Evolutionary conservation across 805 yeast species (phyloP).

Genomic region (Kazachstania bromeliacearum): DNA sequence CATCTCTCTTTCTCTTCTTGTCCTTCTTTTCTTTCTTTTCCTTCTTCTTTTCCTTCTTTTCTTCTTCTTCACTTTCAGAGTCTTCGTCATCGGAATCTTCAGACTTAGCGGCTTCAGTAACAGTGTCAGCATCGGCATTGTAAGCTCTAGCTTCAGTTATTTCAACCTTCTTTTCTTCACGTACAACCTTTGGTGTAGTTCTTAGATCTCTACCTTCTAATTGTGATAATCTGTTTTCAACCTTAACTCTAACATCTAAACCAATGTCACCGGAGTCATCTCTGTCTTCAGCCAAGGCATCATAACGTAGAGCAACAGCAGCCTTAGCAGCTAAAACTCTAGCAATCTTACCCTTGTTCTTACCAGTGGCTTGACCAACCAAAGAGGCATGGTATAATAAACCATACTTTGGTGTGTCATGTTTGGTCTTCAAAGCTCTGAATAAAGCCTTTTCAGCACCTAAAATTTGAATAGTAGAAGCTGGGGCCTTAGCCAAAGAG

Average conservation of each 20-base stretch:
- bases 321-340: conserved; percentile 98
- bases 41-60: conserved; percentile 30
- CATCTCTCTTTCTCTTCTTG: conserved; percentile 28
- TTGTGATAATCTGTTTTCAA: conserved; percentile 88
- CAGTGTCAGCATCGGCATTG: conserved; percentile 89
- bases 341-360: conserved; percentile 97
- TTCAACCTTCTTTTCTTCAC: conserved; percentile 79
- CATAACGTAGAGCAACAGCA: conserved; percentile 92
- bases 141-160: conserved; percentile 78
- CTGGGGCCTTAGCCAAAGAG: conserved; percentile 95
- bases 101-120: conserved; percentile 32
- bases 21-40: conserved; percentile 31
- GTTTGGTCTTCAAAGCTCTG: conserved; percentile 97
- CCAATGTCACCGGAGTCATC: conserved; percentile 94
- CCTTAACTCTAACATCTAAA: conserved; percentile 80
- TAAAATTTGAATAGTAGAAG: conserved; percentile 93
- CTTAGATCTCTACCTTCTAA: conserved; percentile 95
- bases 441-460: conserved; percentile 99
- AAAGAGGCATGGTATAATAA: conserved; percentile 91
- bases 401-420: conserved; percentile 98
- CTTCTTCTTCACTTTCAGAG: conserved; percentile 32
- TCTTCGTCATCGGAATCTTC: conserved; percentile 30
- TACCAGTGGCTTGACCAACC: conserved; percentile 96
- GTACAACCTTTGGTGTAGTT: conserved; percentile 74
- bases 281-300: conserved; percentile 93